These are phyloP conservation scores for Neurospora pannonica DNA, from an alignment of 495 filamentous ascomycete genomes.

Conservation along the genomic window DNA sequence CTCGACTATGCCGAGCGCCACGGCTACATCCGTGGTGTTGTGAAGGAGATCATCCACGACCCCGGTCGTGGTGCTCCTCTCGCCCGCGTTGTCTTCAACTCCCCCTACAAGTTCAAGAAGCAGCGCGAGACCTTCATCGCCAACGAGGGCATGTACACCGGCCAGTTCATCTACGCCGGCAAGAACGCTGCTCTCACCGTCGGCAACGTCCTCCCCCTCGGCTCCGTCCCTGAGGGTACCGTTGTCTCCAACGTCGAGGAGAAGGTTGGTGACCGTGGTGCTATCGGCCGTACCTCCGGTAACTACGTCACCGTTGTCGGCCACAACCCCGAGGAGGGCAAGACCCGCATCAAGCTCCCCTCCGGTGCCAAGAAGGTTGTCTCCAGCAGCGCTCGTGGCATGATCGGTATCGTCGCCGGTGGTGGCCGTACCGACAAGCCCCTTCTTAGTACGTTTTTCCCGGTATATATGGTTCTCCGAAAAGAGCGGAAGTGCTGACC, in stretches of 20 bases:
- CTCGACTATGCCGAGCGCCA: conserved; percentile 93
- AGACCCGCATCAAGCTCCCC: conserved; percentile 98
- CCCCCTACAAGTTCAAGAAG: conserved; percentile 81
- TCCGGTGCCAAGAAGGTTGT: conserved; percentile 99
- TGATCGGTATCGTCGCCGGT: conserved; percentile 99
- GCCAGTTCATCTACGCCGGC: conserved; percentile 99
- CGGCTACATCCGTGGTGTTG: conserved; percentile 92
- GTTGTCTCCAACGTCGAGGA: conserved; percentile 98
- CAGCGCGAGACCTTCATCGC: conserved; percentile 96
- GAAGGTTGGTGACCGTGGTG: conserved; percentile 94
- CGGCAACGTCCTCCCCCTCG: conserved; percentile 92
- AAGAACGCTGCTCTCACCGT: conserved; percentile 94
- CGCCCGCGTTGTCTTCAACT: conserved; percentile 90
- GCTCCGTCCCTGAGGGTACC: conserved; percentile 94
- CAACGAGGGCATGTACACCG: conserved; percentile 99
- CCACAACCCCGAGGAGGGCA: conserved; percentile 98
- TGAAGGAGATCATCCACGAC: conserved; percentile 99
- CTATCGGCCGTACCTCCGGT: conserved; percentile 89
- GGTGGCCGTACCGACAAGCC: conserved; percentile 99
- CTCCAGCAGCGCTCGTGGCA: conserved; percentile 81
- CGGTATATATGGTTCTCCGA: not conserved
- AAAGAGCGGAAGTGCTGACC: conserved; percentile 12
- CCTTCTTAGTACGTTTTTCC: conserved; percentile 60
- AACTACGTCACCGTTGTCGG: conserved; percentile 99
- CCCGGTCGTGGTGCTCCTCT: conserved; percentile 95